Conservation (phyloP, 345 rosid genomes). For the Corchorus olitorius region DNA sequence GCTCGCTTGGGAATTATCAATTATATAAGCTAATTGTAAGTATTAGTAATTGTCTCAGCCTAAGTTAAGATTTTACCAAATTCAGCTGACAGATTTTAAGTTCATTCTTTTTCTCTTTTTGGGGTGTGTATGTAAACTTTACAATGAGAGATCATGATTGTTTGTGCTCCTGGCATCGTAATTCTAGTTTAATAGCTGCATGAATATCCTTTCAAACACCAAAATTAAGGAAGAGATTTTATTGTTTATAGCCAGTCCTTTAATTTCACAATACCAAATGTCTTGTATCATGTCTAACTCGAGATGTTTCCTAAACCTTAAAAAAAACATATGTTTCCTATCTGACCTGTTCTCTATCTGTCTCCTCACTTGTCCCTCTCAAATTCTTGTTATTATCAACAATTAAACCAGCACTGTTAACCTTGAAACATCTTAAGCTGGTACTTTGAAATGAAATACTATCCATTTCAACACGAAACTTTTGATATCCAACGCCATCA, state of each 20-base stretch:
- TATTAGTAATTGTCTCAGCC: no score
- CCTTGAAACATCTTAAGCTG: constrained; percentile 50
- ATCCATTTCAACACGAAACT: constrained; percentile 57
- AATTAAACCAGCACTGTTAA: constrained; percentile 35
- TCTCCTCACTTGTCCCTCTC: constrained; percentile 30
- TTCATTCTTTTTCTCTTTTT: no score
- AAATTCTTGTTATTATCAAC: constrained; percentile 29
- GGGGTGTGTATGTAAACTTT: no score
- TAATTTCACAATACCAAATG: not conserved
- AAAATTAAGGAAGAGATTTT: not conserved
- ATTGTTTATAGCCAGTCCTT: not conserved
- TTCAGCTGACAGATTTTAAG: no score
- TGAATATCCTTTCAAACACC: not conserved
- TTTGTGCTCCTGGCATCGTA: not conserved
- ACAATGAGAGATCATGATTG: not conserved
- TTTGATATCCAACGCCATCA: constrained; percentile 51
- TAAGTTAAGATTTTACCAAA: not conserved
- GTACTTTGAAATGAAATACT: constrained; percentile 36
- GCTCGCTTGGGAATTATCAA: constrained; percentile 11
- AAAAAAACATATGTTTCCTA: not conserved
- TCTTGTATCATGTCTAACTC: not conserved
- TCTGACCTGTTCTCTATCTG: constrained; percentile 12
- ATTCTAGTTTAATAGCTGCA: not conserved
- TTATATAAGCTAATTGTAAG: constrained; percentile 4
- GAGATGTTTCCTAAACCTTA: not conserved